Percentiles rank a stretch among this genome's conserved stretches.
Evolutionary conservation across 129 eudicot genomes (phyloP).

Genomic region (Centrapalus pauciflorus): DNA sequence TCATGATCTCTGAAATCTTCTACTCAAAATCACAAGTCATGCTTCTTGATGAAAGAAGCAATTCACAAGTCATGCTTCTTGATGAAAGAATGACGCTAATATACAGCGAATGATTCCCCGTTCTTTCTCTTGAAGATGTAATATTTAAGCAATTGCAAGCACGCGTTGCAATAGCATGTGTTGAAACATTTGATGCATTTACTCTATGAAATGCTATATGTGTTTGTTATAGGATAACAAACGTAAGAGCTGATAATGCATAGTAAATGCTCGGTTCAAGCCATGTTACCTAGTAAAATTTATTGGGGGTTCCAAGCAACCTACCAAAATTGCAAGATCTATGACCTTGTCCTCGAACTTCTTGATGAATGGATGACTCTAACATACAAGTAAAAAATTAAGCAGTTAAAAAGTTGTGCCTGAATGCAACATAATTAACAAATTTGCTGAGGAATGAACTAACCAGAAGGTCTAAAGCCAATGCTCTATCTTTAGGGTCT

Average conservation of each 20-base stretch:
- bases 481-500: conserved; percentile 71
- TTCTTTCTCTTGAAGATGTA: not conserved
- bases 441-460: no score
- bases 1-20: no score
- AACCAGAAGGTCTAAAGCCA: conserved; percentile 83
- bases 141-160: not conserved
- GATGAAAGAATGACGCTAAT: no score
- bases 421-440: no score
- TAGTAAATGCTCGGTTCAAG: not conserved
- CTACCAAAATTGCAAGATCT: conserved; percentile 71
- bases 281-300: conserved; percentile 32
- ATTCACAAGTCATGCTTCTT: no score
- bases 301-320: conserved; percentile 78
- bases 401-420: not conserved
- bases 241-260: not conserved
- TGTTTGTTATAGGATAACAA: not conserved
- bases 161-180: not conserved
- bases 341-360: conserved; percentile 95
- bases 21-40: no score
- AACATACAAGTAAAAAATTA: conserved; percentile 6
- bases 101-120: no score
- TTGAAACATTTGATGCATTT: not conserved
- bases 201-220: not conserved
- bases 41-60: no score
- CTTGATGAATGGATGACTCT: conserved; percentile 90